Evolutionary conservation across 73 alveolate genomes (phyloP), one percentile per base, ranked within the genome.

Genomic region (Paramecium tetraurelia): DNA sequence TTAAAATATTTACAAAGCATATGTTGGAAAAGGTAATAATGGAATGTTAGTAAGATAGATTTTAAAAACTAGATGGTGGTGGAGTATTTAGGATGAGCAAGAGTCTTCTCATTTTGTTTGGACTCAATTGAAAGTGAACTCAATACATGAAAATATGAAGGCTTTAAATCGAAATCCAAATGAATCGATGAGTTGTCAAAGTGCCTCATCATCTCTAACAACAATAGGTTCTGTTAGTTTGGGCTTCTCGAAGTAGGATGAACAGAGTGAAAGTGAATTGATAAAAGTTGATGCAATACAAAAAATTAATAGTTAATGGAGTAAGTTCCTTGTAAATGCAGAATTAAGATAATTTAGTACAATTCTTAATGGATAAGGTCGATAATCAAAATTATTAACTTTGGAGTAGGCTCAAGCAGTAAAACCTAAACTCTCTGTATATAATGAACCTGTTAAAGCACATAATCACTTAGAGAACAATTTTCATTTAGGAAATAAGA

Each of bases 21-120:
- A 94, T 84, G 92, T 96, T 21, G 98, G 98, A 6, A 95, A 93
- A 85, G 99, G 99, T 21, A 96, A 96, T 77, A 96, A 96, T 58
- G 86, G 94, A 35, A 83, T 70, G 89, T 90, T 96, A 3, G 97
- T 96, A 3, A 24, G 98, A 29, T 68, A 93, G 59, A 85, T 96
- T 18, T 38, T 96, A 53, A 95, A 95, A 89, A 86, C 85, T 20
- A 89, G 99, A 86, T 95, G 98, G 97, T 95, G 99, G 97, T 96
- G 99, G 92, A 93, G 87, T n/a, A 95, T 93, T 1, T 92, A 57
- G 27, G 96, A 93, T 53, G 96, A 94, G 27, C 93, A 94, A 77
- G 96, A 93, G 8, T 80, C 90, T 21, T 95, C 95, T 5, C 93
- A 96, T 92, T 97, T 97, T 80, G 95, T 97, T 9, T 96, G 98